Percentiles rank a stretch among this genome's conserved stretches.
Conservation (phyloP, 768 basidiomycete species). For the Rhodotorula kratochvilovae region DNA sequence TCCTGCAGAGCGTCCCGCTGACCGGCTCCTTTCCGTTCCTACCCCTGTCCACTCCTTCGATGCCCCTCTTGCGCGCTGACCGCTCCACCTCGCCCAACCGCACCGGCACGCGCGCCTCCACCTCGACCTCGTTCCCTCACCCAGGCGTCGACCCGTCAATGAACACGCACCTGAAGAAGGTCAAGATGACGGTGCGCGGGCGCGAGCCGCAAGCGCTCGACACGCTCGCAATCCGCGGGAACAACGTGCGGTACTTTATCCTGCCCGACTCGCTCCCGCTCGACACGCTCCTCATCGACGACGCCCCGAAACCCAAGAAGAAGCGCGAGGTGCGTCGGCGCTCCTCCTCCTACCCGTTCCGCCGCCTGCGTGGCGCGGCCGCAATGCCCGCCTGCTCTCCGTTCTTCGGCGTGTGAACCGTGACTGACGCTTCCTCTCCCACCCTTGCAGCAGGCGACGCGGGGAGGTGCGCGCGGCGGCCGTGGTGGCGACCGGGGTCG, state of each 20-base stretch:
- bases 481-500: constrained; percentile 18
- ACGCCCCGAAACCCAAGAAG: constrained; percentile 92
- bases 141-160: constrained; percentile 99
- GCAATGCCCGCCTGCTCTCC: neutral
- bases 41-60: too few species aligned
- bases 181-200: constrained; percentile 91
- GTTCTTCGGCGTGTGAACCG: neutral
- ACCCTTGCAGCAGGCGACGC: neutral
- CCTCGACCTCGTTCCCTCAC: too few species aligned
- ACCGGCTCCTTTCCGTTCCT: too few species aligned
- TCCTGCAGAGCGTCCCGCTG: neutral
- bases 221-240: constrained; percentile 87
- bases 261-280: constrained; percentile 95
- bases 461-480: constrained; percentile 11
- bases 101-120: too few species aligned
- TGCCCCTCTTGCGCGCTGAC: too few species aligned
- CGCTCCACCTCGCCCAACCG: too few species aligned
- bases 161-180: constrained; percentile 97
- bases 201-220: constrained; percentile 83
- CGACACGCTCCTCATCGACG: constrained; percentile 94
- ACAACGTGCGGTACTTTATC: constrained; percentile 93
- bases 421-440: neutral
- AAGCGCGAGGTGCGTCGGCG: constrained; percentile 52
- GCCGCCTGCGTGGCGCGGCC: too few species aligned
- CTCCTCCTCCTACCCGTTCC: neutral